Evolutionary conservation across 2,329 filamentous ascomycete species (phyloP).

Genomic region (Curvularia spicifera): DNA sequence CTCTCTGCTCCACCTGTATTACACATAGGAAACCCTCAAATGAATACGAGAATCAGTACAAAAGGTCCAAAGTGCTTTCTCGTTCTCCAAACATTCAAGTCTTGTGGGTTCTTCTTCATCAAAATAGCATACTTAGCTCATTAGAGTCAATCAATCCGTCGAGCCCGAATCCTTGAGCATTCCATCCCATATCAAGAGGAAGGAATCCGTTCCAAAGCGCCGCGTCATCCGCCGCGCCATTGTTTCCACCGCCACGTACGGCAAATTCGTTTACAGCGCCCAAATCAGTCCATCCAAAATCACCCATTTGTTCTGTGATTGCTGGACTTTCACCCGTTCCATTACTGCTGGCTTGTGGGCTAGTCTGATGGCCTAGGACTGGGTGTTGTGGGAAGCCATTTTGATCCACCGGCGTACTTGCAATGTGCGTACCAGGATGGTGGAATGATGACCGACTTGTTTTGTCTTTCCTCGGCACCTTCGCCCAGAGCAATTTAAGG

Average conservation of each 20-base stretch:
- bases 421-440: conserved; percentile 43
- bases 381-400: conserved; percentile 32
- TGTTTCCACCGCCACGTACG: conserved; percentile 50
- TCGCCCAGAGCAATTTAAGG: conserved; percentile 57
- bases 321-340: conserved; percentile 51
- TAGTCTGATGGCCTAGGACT: conserved; percentile 16
- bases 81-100: neutral
- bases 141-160: conserved; percentile 40
- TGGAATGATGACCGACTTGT: conserved; percentile 32
- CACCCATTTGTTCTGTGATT: conserved; percentile 56
- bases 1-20: neutral
- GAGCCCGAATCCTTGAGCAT: conserved; percentile 39
- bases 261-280: conserved; percentile 57
- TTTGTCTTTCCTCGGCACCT: conserved; percentile 50
- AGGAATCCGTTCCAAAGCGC: conserved; percentile 47
- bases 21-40: neutral
- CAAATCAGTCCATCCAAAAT: conserved; percentile 59
- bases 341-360: conserved; percentile 49
- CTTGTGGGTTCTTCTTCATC: neutral
- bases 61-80: no score
- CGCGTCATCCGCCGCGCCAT: conserved; percentile 34
- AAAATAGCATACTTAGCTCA: conserved; percentile 43
- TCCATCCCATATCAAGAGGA: conserved; percentile 49
- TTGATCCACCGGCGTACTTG: conserved; percentile 35
- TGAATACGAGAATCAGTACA: neutral